A percentile compares a stretch with the other conserved stretches of the same genome.
These are phyloP conservation scores for Sporisorium exsertum DNA, from an alignment of 1,284 basidiomycete genomes.

Conservation along the genomic window DNA sequence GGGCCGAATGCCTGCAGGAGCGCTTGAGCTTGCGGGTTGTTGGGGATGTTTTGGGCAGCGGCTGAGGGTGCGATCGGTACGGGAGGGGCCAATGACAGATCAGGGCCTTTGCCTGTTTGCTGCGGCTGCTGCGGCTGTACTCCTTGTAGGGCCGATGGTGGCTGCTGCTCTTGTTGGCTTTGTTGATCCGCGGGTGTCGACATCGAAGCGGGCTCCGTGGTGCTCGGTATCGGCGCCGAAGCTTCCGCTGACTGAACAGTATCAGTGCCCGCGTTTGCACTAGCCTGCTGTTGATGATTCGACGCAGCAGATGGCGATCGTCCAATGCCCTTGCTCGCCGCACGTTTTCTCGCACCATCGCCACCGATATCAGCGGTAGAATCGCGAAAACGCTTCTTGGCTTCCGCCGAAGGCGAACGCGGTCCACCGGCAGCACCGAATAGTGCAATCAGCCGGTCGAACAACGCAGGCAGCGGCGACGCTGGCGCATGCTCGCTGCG, in stretches of 20 bases:
- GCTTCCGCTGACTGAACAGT: conserved; percentile 3
- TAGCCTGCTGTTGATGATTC: conserved; percentile 6
- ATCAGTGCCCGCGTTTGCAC: neutral
- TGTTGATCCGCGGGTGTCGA: conserved; percentile 1
- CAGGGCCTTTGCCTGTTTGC: conserved; percentile 25
- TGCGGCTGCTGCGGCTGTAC: conserved; percentile 15
- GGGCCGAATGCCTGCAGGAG: conserved; percentile 58
- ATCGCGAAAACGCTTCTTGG: conserved; percentile 29
- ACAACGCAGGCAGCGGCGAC: conserved; percentile 44
- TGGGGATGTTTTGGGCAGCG: conserved; percentile 27
- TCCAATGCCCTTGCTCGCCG: conserved; percentile 20
- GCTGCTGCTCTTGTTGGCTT: conserved; percentile 8
- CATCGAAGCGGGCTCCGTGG: neutral
- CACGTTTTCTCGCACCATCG: conserved; percentile 24
- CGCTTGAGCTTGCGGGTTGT: conserved; percentile 52
- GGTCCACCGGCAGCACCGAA: conserved; percentile 12
- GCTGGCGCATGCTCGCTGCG: conserved; percentile 30
- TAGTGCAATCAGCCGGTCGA: conserved; percentile 37
- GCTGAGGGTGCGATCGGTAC: conserved; percentile 32
- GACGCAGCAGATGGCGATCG: conserved; percentile 21
- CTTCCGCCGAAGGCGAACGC: conserved; percentile 18
- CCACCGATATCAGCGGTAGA: conserved; percentile 17
- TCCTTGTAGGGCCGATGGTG: neutral
- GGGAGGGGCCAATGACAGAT: conserved; percentile 38
- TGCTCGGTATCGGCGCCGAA: neutral